Percentiles rank a stretch among this genome's conserved stretches.
phyloP scores from a whole-genome alignment of 2,329 filamentous ascomycete species.

The Diaporthe citrichinensis region DNA sequence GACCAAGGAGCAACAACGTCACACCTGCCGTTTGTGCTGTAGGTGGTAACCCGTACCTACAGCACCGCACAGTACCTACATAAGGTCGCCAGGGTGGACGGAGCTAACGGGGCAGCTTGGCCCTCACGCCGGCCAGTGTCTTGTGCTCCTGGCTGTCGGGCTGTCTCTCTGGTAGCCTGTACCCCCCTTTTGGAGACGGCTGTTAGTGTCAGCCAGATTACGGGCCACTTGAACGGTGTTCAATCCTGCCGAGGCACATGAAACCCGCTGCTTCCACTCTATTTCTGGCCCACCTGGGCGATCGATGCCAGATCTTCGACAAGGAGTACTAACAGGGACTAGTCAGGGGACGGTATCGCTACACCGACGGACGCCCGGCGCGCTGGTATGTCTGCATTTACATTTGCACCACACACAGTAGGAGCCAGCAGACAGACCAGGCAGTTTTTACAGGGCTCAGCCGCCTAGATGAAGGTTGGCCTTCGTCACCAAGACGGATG shows the following conservation, averaged over 20 bases:
- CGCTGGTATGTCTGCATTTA: background rate
- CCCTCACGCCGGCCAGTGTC: background rate
- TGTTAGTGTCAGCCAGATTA: slow-evolving; percentile 32
- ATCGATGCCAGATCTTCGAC: slow-evolving; percentile 23
- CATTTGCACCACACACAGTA: background rate
- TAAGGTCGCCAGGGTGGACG: background rate
- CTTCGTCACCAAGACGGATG: background rate
- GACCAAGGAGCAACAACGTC: slow-evolving; percentile 26
- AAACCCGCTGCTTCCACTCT: slow-evolving; percentile 16
- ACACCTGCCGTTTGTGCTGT: slow-evolving; percentile 22
- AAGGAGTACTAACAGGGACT: slow-evolving; percentile 19
- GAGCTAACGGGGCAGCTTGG: slow-evolving; percentile 2
- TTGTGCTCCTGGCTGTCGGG: background rate
- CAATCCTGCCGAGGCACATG: slow-evolving; percentile 29
- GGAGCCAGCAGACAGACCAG: background rate
- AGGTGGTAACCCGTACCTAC: background rate
- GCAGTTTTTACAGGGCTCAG: background rate
- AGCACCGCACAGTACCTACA: background rate
- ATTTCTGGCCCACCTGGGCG: slow-evolving; percentile 21
- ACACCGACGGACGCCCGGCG: slow-evolving; percentile 2
- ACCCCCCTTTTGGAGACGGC: background rate
- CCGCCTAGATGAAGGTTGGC: background rate
- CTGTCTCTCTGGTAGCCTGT: background rate
- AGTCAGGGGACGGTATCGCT: slow-evolving; percentile 23
- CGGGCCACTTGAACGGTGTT: background rate